These are phyloP conservation scores for Candida incommunis DNA, from an alignment of 805 yeast genomes.

Conservation along the genomic window DNA sequence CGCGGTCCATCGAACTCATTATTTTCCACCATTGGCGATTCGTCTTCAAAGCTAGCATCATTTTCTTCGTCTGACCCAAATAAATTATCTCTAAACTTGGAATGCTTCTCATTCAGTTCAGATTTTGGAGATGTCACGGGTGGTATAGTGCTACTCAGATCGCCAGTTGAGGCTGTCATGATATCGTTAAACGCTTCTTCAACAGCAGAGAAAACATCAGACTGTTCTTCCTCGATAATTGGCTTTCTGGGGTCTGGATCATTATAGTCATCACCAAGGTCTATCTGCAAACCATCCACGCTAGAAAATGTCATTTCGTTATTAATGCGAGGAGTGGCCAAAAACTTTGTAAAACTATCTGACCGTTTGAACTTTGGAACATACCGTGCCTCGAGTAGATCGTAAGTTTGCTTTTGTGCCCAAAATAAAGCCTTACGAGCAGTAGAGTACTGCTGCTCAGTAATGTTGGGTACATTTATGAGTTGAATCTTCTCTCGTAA, in stretches of 20 bases:
- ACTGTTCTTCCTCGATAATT: conserved; percentile 26
- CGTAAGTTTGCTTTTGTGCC: conserved; percentile 40
- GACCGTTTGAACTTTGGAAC: conserved; percentile 50
- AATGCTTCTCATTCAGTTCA: conserved; percentile 4
- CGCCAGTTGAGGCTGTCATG: conserved; percentile 13
- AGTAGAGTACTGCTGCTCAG: conserved; percentile 23
- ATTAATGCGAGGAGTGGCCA: conserved; percentile 23
- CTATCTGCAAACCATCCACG: conserved; percentile 19
- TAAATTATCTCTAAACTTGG: conserved; percentile 2
- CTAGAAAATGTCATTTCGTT: conserved; percentile 5
- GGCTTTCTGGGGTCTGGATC: conserved; percentile 14
- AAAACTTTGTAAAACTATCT: conserved; percentile 35
- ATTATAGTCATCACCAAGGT: conserved; percentile 12
- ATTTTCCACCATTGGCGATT: background rate
- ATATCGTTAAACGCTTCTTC: conserved; percentile 55
- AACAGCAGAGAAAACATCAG: conserved; percentile 28
- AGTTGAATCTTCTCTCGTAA: conserved; percentile 25
- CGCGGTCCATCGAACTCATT: conserved; percentile 18
- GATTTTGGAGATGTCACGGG: conserved; percentile 2
- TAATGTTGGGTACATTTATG: conserved; percentile 8
- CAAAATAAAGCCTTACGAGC: conserved; percentile 49
- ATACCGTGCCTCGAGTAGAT: conserved; percentile 36
- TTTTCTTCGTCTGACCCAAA: conserved; percentile 14
- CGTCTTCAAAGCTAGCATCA: conserved; percentile 3
- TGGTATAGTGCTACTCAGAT: conserved; percentile 10